Percentiles rank a stretch among this genome's conserved stretches.
phyloP scores from a whole-genome alignment of 306 rosid genomes.

The Begonia fuchsioides region DNA sequence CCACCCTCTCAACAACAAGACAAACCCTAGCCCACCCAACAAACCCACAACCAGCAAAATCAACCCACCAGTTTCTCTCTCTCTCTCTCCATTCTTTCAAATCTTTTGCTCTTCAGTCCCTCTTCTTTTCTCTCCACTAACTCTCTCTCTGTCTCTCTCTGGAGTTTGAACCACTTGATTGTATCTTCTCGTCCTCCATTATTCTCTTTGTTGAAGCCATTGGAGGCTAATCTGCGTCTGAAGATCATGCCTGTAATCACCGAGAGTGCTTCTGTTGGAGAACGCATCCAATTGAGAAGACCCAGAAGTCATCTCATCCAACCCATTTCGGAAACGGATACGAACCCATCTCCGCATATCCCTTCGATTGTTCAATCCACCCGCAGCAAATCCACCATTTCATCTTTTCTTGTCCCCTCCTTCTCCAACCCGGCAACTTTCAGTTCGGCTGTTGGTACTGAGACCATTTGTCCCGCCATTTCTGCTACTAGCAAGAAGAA shows the following conservation, averaged over 20 bases:
- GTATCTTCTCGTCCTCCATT: too few species aligned
- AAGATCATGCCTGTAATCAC: too few species aligned
- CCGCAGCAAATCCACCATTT: conserved; percentile 67
- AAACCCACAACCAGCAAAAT: too few species aligned
- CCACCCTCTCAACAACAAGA: too few species aligned
- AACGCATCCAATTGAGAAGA: neutral
- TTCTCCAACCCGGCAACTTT: neutral
- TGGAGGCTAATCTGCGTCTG: too few species aligned
- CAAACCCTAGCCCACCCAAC: too few species aligned
- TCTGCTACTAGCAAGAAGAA: conserved; percentile 33
- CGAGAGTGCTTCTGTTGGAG: neutral
- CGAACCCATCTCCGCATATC: conserved; percentile 24
- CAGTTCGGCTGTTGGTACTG: too few species aligned
- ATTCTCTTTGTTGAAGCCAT: too few species aligned
- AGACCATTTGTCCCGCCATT: neutral
- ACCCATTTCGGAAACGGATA: conserved; percentile 48
- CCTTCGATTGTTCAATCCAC: conserved; percentile 46
- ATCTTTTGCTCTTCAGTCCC: too few species aligned
- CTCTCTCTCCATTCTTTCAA: too few species aligned
- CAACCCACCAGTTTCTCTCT: too few species aligned
- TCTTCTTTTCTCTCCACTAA: neutral
- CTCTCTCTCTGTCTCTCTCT: neutral
- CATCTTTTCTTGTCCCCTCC: conserved; percentile 58
- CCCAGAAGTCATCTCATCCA: conserved; percentile 14
- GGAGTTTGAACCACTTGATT: too few species aligned